These are phyloP conservation scores for Gnomoniopsis sp. DNA, from an alignment of 2,329 filamentous ascomycete species.

Conservation along the genomic window DNA sequence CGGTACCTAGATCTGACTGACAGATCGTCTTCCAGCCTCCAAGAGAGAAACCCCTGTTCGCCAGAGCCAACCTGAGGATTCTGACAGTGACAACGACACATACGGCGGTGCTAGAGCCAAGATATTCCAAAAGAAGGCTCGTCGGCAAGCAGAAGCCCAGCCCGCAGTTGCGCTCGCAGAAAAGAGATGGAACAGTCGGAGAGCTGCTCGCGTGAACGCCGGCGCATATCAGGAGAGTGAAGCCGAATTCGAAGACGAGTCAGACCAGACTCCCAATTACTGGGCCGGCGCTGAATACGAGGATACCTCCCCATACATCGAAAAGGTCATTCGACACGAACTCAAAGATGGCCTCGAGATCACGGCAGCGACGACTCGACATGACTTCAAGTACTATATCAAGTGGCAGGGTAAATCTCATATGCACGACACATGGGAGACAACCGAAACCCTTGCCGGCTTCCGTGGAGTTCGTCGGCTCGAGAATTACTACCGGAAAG, in stretches of 20 bases:
- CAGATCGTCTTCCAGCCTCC: constrained; percentile 42
- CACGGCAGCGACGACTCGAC: constrained; percentile 53
- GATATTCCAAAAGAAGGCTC: constrained; percentile 71
- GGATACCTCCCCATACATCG: constrained; percentile 80
- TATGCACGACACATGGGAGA: constrained; percentile 94
- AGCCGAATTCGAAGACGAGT: constrained; percentile 61
- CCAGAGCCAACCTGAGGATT: constrained; percentile 55
- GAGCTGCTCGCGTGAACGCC: constrained; percentile 68
- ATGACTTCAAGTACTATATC: constrained; percentile 88
- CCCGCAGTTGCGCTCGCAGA: constrained; percentile 67
- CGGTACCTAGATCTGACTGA: constrained; percentile 1
- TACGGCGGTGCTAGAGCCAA: constrained; percentile 76
- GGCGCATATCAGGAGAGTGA: constrained; percentile 66
- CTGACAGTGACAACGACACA: constrained; percentile 71
- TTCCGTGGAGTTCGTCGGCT: constrained; percentile 83
- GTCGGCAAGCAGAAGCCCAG: constrained; percentile 66
- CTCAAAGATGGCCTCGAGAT: constrained; percentile 65
- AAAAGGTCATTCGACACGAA: constrained; percentile 85
- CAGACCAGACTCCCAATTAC: constrained; percentile 66
- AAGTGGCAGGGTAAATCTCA: constrained; percentile 98
- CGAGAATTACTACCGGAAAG: constrained; percentile 90
- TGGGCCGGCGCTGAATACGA: constrained; percentile 66
- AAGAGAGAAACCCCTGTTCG: constrained; percentile 56
- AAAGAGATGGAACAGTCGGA: constrained; percentile 87
- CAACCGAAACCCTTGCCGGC: constrained; percentile 67